Base-by-base conservation (phyloP, 2,329 filamentous ascomycete genomes). In the Paracoccidioides brasiliensis region DNA sequence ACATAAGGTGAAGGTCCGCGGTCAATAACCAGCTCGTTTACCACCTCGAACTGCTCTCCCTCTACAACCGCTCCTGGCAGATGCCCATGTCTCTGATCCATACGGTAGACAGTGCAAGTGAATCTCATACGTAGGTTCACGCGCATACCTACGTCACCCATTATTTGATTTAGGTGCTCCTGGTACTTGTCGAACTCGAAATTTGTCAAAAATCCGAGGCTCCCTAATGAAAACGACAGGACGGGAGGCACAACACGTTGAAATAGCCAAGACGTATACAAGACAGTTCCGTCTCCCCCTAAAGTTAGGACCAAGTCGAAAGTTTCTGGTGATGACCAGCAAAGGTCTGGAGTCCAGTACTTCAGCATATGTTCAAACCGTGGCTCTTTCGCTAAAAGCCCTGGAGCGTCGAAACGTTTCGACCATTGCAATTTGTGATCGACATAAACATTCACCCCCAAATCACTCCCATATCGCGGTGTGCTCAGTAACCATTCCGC, bases 41-140 rank as follows among this genome's bases (percentile, higher is more conserved):
- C 82, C 22, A 98, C 91, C 74, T 98, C 93, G 61, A 96, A 97
- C 65, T 95, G 90, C 74, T 97, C 91, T 46, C 86, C 88, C 70
- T 96, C 90, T 63, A 93, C 85, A 61, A 85, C 80, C n/a, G 81
- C 77, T 9, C 78, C 80, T 2, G 74, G 67, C n/a, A 68, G 73
- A 5, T 74, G 70, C 10, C 69, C 71, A 44, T 73, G 70, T 53
- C 67, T 72, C 6, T 67, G 66, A 58, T 74, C 82, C 61, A 85
- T 79, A 46, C 91, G 86, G 75, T 91, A 96, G 7, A 98, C 90
- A 0, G 93, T 97, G 74, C 91, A 97, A 14, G 93, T 98, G 71
- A 98, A 98, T 59, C 93, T 87, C 93, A 98, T 98, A 62, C 93
- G 89, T 63, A 98, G 78, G 67, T 95, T 97, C 58, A 97, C 91